Evolutionary conservation across 164 flowering plant genomes (phyloP), one percentile per base, ranked within the genome.

Genomic region (Stephania japonica): DNA sequence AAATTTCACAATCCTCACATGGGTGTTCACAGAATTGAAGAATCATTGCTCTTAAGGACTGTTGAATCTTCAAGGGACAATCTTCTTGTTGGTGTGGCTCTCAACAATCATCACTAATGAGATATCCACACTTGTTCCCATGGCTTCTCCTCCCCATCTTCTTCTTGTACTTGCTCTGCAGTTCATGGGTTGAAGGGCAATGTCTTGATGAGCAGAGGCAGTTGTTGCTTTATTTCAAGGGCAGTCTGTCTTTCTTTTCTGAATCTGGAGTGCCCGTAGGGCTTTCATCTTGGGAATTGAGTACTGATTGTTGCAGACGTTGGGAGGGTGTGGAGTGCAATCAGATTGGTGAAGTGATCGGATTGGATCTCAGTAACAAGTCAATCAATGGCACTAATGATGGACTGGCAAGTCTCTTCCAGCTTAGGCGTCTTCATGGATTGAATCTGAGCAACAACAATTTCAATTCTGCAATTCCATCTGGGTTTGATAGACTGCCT

Each of bases 251-350:
- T 10, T 76, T 73, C 42, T 42, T 42, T 67, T 0, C 70, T 12
- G 6, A 3, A 7, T 0, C 70, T 12, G 8, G 4, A 7, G 73
- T 76, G 4, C 43, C 56, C n/a, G n/a, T n/a, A 2, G 82, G 77
- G 42, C 76, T 81, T 66, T 68, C 42, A 3, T 38, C 53, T 2
- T 89, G 91, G 93, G 59, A 70, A 19, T 32, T 44, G n/a, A 78
- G 53, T 53, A 23, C 47, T 11, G 82, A 86, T 26, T 84, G 84
- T 70, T 84, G 84, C 50, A 0, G 0, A 56, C 23, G 4, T 1
- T 87, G 90, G 88, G 13, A 38, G 0, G 86, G 90, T 4, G 75
- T 84, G 6, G 71, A 11, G 6, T 84, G 89, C 26, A 80, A 83
- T 32, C 1, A 10, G 41, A 26, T 43, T 25, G 84, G 88, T 19